Base-by-base conservation (phyloP, 2,329 filamentous ascomycete genomes). In the Xylariaceae sp. region DNA sequence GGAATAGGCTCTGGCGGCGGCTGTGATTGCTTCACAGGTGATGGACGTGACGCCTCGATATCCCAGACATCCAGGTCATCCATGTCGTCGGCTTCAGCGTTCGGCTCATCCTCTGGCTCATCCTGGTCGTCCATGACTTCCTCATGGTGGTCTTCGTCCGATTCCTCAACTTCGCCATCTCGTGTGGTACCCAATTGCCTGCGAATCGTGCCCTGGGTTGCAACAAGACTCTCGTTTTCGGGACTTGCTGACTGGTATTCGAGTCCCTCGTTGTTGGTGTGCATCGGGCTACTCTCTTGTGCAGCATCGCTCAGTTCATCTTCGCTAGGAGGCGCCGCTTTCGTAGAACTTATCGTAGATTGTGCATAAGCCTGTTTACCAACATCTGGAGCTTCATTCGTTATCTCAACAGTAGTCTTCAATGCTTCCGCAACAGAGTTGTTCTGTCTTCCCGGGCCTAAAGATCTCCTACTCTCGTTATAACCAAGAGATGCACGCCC, bases 41-140 rank as follows among this genome's bases (percentile, higher is more conserved):
- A 72, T 6, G 72, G 68, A 12, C 80, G 74, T 48, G 75, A 72
- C 11, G 80, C 81, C 61, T 84, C 81, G 19, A 82, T 61, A 31
- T 79, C 80, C 80, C 81, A 84, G 11, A 84, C 73, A 56, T 84
- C 75, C 3, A 69, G 70, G 11, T 75, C 76, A 3, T 75, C 51
- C 31, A 46, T 46, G 12, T 50, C 55, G 3, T 55, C 55, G 6
- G 54, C 51, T 19, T 54, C 54, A 12, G 56, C 40, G 19, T 46
- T 50, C 19, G 58, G 55, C 13, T 57, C 59, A 11, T 48, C 45
- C 16, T 31, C 10, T 38, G 47, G 19, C 31, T 59, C 44, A 31
- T 62, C 38, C 36, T 53, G 48, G 53, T 58, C 48, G 18, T 53
- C 54, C 14, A 61, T 53, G 4, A 53, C 45, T 9, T 69, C 57